A percentile compares a stretch with the other conserved stretches of the same genome.
phyloP scores from a whole-genome alignment of 2,329 filamentous ascomycete genomes.

The Hysterium pulicare region DNA sequence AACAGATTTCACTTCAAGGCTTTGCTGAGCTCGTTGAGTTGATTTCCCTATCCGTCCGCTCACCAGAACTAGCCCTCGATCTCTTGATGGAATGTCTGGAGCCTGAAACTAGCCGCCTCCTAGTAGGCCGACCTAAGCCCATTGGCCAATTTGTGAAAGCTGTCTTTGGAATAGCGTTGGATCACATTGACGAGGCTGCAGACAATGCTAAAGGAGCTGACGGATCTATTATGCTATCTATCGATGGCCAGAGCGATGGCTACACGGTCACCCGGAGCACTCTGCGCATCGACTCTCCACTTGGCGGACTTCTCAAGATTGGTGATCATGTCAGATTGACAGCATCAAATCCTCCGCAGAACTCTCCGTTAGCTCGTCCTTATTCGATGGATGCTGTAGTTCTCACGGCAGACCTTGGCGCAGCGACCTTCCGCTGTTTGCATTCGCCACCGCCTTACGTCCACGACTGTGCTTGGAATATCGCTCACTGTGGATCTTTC shows the following conservation, averaged over 20 bases:
- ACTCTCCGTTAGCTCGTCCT: constrained; percentile 20
- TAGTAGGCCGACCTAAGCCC: constrained; percentile 22
- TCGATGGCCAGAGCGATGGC: constrained; percentile 11
- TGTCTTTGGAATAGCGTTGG: constrained; percentile 37
- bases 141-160: constrained; percentile 31
- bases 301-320: constrained; percentile 12
- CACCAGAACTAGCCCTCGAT: constrained; percentile 30
- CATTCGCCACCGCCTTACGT: constrained; percentile 38
- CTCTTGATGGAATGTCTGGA: constrained; percentile 35
- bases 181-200: constrained; percentile 39
- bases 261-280: constrained; percentile 13
- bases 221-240: constrained; percentile 10
- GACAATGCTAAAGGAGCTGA: constrained; percentile 9
- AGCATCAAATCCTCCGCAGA: constrained; percentile 30
- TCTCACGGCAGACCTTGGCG: constrained; percentile 24
- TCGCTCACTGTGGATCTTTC: constrained; percentile 41
- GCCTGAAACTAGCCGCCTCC: constrained; percentile 24
- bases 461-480: constrained; percentile 36
- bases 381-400: constrained; percentile 42
- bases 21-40: constrained; percentile 33
- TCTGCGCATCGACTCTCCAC: constrained; percentile 17
- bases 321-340: constrained; percentile 35
- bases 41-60: constrained; percentile 27
- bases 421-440: constrained; percentile 36
- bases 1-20: constrained; percentile 18